Evolutionary conservation across 805 yeast genomes (phyloP).

Genomic region (Hemisphaericaspora nanyangensis): DNA sequence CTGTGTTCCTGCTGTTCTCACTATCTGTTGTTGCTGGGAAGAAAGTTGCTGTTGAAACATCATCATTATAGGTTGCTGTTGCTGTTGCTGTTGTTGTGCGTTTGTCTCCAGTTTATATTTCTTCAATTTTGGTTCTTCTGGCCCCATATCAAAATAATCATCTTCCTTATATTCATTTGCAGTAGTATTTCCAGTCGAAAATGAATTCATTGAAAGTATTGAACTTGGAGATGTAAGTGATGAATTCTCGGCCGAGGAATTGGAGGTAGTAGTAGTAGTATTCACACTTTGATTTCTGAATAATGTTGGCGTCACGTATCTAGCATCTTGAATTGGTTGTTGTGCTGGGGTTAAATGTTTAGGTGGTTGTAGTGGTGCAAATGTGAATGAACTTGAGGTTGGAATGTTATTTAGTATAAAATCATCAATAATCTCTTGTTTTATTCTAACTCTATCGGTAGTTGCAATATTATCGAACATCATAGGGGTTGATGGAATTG

Average conservation of each 20-base stretch:
- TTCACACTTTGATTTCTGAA: conserved; percentile 5
- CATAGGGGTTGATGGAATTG: neutral
- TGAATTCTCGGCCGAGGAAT: conserved; percentile 1
- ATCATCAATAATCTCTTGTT: conserved; percentile 39
- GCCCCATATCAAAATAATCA: neutral
- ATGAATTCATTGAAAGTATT: conserved; percentile 30
- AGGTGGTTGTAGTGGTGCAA: neutral
- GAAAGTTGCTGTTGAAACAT: neutral
- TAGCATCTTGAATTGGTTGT: neutral
- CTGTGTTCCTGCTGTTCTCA: neutral
- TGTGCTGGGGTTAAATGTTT: neutral
- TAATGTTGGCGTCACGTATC: conserved; percentile 11
- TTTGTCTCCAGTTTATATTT: conserved; percentile 1
- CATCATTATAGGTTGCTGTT: conserved; percentile 1
- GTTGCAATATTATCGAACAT: neutral
- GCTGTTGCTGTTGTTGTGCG: neutral
- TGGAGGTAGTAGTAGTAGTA: neutral
- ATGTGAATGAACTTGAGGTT: conserved; percentile 6
- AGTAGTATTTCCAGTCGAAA: conserved; percentile 15
- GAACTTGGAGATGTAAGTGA: conserved; percentile 35
- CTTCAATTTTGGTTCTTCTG: conserved; percentile 5
- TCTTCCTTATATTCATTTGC: conserved; percentile 1
- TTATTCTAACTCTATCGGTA: conserved; percentile 22
- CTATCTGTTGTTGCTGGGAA: conserved; percentile 1
- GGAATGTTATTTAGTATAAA: conserved; percentile 36